These are phyloP conservation scores for Sesbania bispinosa DNA, from an alignment of 306 rosid genomes.

Conservation along the genomic window DNA sequence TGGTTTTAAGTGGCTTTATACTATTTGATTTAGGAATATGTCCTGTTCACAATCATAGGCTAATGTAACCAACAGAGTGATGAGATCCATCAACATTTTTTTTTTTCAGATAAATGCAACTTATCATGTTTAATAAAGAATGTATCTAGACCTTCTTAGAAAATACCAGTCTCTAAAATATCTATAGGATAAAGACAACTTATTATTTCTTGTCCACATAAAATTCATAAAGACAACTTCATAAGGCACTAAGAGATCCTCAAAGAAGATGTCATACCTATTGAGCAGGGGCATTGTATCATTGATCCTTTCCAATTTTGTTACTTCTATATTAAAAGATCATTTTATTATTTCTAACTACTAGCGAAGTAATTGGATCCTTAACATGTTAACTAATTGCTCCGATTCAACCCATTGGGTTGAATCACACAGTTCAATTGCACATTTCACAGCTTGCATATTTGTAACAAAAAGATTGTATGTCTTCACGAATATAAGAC, in stretches of 20 bases:
- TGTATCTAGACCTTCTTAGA: slow-evolving; percentile 1
- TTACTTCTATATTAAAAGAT: too few species aligned
- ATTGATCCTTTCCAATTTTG: too few species aligned
- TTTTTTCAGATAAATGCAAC: background rate
- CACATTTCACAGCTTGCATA: too few species aligned
- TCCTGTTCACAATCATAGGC: background rate
- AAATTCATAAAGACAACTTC: too few species aligned
- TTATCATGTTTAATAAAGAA: background rate
- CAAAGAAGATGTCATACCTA: too few species aligned
- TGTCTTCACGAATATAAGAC: background rate
- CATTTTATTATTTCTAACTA: too few species aligned
- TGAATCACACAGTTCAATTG: too few species aligned
- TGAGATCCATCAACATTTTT: background rate
- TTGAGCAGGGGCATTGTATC: too few species aligned
- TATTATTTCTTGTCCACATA: background rate
- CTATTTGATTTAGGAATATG: background rate
- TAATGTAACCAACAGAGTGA: background rate
- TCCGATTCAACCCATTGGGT: too few species aligned
- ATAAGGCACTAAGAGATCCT: too few species aligned
- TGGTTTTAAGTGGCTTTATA: background rate
- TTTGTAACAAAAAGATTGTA: background rate
- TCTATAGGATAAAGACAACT: background rate
- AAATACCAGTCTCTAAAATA: background rate
- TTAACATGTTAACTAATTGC: too few species aligned
- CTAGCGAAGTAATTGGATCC: too few species aligned